phyloP scores from a whole-genome alignment of 768 basidiomycete species.

The Scleroderma citrinum region DNA sequence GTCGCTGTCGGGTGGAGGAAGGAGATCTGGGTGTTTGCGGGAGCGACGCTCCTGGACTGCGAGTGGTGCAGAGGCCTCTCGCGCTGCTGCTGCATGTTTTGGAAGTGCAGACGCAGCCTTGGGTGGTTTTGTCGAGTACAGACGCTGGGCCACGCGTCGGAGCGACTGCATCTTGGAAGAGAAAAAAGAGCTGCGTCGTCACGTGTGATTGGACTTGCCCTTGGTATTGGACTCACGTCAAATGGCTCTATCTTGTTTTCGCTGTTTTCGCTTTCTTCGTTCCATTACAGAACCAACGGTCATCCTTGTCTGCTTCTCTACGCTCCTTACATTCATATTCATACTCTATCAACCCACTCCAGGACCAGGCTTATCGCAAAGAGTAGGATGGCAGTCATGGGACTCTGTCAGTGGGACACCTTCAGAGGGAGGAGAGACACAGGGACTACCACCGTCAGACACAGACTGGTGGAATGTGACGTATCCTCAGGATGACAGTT shows the following conservation, averaged over 20 bases:
- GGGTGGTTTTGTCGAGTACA: conserved; percentile 34
- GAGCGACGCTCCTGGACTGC: conserved; percentile 67
- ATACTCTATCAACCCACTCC: conserved; percentile 74
- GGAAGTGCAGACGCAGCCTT: conserved; percentile 58
- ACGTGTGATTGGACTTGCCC: too few species aligned
- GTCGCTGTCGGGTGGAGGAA: conserved; percentile 37
- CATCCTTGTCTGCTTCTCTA: conserved; percentile 60
- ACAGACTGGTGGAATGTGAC: conserved; percentile 16
- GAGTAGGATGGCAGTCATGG: conserved; percentile 89
- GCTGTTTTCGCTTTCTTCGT: conserved; percentile 45
- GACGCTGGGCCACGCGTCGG: conserved; percentile 29
- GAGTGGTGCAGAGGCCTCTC: conserved; percentile 65
- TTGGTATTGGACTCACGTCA: too few species aligned
- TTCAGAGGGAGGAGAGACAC: conserved; percentile 4
- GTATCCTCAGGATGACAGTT: conserved; percentile 35
- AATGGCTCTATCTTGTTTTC: conserved; percentile 36
- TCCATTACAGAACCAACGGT: conserved; percentile 54
- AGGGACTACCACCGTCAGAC: conserved; percentile 9
- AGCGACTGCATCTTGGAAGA: conserved; percentile 27
- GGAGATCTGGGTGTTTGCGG: conserved; percentile 39
- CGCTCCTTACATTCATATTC: conserved; percentile 70
- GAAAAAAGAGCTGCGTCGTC: neutral
- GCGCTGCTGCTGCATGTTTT: conserved; percentile 39
- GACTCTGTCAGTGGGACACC: conserved; percentile 33
- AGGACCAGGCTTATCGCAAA: conserved; percentile 65